These are phyloP conservation scores for Pleurotus sapidus DNA, from an alignment of 768 basidiomycete species.

Conservation along the genomic window DNA sequence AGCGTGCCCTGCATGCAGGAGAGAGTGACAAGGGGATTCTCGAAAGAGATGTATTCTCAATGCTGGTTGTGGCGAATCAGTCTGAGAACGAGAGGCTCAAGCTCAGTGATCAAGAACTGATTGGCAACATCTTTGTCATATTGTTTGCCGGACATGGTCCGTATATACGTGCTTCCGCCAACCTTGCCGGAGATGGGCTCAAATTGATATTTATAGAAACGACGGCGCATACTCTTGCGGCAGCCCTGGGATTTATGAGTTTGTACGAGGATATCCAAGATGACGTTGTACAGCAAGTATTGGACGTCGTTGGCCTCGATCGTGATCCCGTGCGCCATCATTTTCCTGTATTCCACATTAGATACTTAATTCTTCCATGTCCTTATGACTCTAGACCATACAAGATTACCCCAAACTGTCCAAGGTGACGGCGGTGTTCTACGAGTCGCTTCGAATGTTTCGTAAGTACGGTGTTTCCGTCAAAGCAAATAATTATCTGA, in stretches of 20 bases:
- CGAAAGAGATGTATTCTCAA: slow-evolving; percentile 34
- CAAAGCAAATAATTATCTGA: too few relatives aligned
- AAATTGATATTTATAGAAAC: slow-evolving; percentile 32
- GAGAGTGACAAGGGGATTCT: slow-evolving; percentile 1
- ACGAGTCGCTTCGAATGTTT: slow-evolving; percentile 42
- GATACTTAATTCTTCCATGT: neutral
- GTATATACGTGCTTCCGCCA: slow-evolving; percentile 6
- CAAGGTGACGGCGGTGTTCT: slow-evolving; percentile 41
- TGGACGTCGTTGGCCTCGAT: slow-evolving; percentile 29
- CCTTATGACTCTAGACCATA: slow-evolving; percentile 23
- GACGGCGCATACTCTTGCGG: slow-evolving; percentile 46
- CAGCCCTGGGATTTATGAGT: slow-evolving; percentile 42
- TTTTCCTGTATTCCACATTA: neutral
- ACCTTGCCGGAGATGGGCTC: neutral
- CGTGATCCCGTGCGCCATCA: slow-evolving; percentile 28
- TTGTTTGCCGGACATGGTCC: slow-evolving; percentile 59
- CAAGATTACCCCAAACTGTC: slow-evolving; percentile 38
- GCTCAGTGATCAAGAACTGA: slow-evolving; percentile 39
- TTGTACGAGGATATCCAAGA: slow-evolving; percentile 45
- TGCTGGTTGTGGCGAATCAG: slow-evolving; percentile 44
- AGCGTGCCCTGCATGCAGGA: slow-evolving; percentile 19
- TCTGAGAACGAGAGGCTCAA: slow-evolving; percentile 35
- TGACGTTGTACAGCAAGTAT: slow-evolving; percentile 43
- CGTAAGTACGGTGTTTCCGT: slow-evolving; percentile 27
- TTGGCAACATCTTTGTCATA: slow-evolving; percentile 50